Conservation (phyloP, 1,284 basidiomycete species). For the Ustilago trichophora region DNA sequence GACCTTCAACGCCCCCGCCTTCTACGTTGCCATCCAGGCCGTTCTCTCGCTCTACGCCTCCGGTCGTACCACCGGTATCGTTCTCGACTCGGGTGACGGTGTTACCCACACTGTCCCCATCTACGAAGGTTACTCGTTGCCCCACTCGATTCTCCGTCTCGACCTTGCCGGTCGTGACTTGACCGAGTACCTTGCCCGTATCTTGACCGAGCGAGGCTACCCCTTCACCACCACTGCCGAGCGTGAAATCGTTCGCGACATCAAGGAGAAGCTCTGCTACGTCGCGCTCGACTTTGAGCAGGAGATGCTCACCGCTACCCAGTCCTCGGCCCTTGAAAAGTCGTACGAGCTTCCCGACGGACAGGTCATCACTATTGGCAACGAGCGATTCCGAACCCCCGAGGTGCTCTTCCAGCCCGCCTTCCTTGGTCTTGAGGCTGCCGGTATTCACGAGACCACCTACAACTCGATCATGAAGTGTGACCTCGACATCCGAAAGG, state of each 20-base stretch:
- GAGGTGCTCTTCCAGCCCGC: conserved; percentile 97
- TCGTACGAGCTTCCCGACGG: conserved; percentile 95
- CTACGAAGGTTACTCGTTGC: conserved; percentile 93
- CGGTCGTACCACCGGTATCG: conserved; percentile 90
- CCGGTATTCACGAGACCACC: conserved; percentile 94
- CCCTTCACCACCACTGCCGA: conserved; percentile 91
- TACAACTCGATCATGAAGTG: conserved; percentile 86
- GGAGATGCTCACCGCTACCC: conserved; percentile 90
- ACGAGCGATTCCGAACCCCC: conserved; percentile 95
- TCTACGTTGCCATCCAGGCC: conserved; percentile 93
- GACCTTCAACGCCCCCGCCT: conserved; percentile 91
- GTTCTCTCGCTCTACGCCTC: conserved; percentile 91
- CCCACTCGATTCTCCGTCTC: conserved; percentile 92
- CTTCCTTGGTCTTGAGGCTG: conserved; percentile 89
- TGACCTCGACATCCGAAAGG: conserved; percentile 75
- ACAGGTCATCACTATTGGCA: conserved; percentile 95
- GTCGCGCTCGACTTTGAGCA: conserved; percentile 96
- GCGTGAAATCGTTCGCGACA: conserved; percentile 94
- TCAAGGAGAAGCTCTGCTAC: conserved; percentile 98
- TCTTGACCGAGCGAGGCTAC: conserved; percentile 92
- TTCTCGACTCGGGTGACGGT: conserved; percentile 92
- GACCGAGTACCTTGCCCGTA: conserved; percentile 89
- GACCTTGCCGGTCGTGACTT: conserved; percentile 95
- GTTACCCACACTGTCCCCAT: conserved; percentile 93
- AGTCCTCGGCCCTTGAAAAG: conserved; percentile 92